These are phyloP conservation scores for Pezicula neosporulosa DNA, from an alignment of 2,329 filamentous ascomycete genomes.

Conservation along the genomic window DNA sequence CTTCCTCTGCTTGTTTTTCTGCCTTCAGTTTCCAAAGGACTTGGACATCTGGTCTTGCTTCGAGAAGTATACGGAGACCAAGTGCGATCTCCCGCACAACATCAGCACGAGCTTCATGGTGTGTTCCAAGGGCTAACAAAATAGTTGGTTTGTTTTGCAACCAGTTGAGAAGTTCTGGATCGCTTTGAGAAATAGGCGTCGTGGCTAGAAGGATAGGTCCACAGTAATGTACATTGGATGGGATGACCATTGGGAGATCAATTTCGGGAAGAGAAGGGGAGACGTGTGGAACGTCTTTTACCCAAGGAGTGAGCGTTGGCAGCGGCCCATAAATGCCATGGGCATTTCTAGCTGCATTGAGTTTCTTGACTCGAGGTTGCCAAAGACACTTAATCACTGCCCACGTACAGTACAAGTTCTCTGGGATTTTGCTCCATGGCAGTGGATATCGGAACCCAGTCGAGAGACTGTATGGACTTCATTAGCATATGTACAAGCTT, in stretches of 20 bases:
- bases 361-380: background rate
- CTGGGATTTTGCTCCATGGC: constrained; percentile 35
- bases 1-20: background rate
- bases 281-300: constrained; percentile 13
- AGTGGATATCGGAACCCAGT: constrained; percentile 42
- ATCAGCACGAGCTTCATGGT: background rate
- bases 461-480: constrained; percentile 28
- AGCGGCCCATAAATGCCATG: constrained; percentile 12
- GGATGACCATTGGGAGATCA: constrained; percentile 31
- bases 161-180: constrained; percentile 38
- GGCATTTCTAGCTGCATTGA: constrained; percentile 12
- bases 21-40: constrained; percentile 30
- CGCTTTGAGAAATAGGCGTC: constrained; percentile 29
- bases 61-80: constrained; percentile 32
- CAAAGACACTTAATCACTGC: background rate
- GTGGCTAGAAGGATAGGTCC: constrained; percentile 39
- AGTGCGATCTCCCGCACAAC: constrained; percentile 34
- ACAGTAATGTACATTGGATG: constrained; percentile 35
- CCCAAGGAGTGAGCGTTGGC: constrained; percentile 1
- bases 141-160: constrained; percentile 36
- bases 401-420: constrained; percentile 31
- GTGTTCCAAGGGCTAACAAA: constrained; percentile 42
- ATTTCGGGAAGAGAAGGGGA: constrained; percentile 9
- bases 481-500: background rate
- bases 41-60: constrained; percentile 18